Evolutionary conservation across 148 eudicot species (phyloP), one percentile per base, ranked within the genome.

Genomic region (Chenopodium formosanum): DNA sequence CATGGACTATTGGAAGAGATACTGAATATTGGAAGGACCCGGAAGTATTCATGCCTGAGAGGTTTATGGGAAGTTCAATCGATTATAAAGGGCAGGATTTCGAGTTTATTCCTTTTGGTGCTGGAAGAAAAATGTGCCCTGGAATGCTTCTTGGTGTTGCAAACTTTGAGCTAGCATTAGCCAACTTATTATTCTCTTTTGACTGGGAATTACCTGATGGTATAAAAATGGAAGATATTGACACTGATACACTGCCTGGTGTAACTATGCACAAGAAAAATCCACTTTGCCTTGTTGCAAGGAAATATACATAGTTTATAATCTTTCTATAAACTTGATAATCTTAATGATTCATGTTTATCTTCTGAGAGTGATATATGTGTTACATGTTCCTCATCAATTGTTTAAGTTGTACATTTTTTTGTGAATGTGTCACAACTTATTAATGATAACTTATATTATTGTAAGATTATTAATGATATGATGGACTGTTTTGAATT

Each of bases 61-160:
- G 90, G 25, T 88, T 88, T 80, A 12, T 86, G 62, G 86, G 71
- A 0, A 84, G 76, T 56, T 19, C 75, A 23, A 76, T 84, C 31
- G 88, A 87, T 58, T 81, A 70, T 20, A 87, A 78, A 75, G 89
- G 88, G 0, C 78, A 74, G 11, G 81, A 86, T 73, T 86, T 86
- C 22, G 84, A 84, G 73, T 32, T 86, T 0, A 63, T 86, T 40
- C 89, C 91, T 0, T 86, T 89, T 74, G 89, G 91, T 10, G 81
- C 86, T 3, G 92, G 92, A 0, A 75, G 90, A 37, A 84, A 88
- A 73, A 77, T 80, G 19, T 88, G 92, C 32, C 89, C 90, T 3
- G 92, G 86, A 1, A 34, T 86, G 67, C 58, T n/a, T 0, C 65
- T 87, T 58, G 91, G 90, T 23, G 34, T 74, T 52, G 83, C 82